Evolutionary conservation across 805 yeast species (phyloP), one percentile per base, ranked within the genome.

Genomic region (Clavispora fructus): DNA sequence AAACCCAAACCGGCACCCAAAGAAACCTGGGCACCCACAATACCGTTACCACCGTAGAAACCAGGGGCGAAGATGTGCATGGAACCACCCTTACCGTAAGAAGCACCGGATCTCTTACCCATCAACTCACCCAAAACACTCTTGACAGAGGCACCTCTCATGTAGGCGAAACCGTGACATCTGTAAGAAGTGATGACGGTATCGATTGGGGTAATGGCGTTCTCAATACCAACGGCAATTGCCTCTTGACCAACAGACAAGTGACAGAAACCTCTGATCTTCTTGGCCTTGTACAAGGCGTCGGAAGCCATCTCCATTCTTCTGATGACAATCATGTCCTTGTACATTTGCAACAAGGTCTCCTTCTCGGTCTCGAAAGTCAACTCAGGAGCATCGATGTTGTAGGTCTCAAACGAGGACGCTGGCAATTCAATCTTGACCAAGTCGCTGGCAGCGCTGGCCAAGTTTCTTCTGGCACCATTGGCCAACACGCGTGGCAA

Each of bases 261-360:
- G 73, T 94, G 99, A 75, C 99, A 94, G 84, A 94, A 94, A 60
- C 99, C 99, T 77, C 98, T 83, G 64, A 94, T 91, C 75, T 92
- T 90, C 79, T 94, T 94, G 62, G 98, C 96, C 78, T 94, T 94
- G 79, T 94, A 94, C 55, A 94, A 77, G 29, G 97, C 98, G 68
- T 94, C 99, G 51, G 98, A 83, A 37, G 97, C 95, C 96, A 94
- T 92, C 77, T 94, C 99, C 94, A 94, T 83, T 74, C 99, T 87
- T 79, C 96, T 84, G 66, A 92, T 83, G 56, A 85, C 72, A 57
- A 85, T 82, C 98, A 94, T 91, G 67, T 92, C 96, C 74, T 89
- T 87, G 82, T 91, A 94, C 97, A 94, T 89, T 64, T 90, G 82
- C 62, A 94, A 75, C 59, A 94, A 71, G 46, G 83, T 78, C 43